Evolutionary conservation across 140 eudicot genomes (phyloP), one percentile per base, ranked within the genome.

Genomic region (Bidens hawaiensis): DNA sequence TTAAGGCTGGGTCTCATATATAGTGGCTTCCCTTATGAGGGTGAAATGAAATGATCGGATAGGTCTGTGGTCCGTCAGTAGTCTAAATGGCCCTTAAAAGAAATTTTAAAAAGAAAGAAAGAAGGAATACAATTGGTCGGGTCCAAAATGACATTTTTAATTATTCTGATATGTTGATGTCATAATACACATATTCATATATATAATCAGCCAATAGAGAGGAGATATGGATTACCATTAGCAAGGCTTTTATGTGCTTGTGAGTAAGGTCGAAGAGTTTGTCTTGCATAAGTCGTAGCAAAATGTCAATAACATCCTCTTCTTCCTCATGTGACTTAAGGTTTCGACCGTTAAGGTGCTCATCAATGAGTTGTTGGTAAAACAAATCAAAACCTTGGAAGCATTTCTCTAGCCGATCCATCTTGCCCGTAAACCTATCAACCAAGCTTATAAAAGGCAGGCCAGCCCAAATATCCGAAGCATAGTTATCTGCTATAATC

Each of bases 341-440:
- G 4, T 57, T 4, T 57, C 17, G 27, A 30, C 12, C 4, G 28
- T 57, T 57, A 8, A 30, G 46, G 7, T 7, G 64, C 31, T 57
- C 27, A 31, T 57, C 46, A 57, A 57, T 17, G 17, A 30, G 45
- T 30, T 19, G 43, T 17, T 57, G 46, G 45, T 30, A 57, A 31
- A 57, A 57, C 4, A 45, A 17, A 57, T 54, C 60, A 26, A 54
- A 40, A 6, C 15, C 14, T 54, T 6, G 22, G 22, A 54, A 54
- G 38, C 60, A 57, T 31, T 33, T 57, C 4, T 57, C 46, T 18
- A 30, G 46, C 64, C 64, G 64, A 16, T 31, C 4, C 46, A 2
- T 33, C 64, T 57, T 57, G 15, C 64, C 64, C 46, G 18, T 31
- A 15, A 57, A 57, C 64, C 64, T 45, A 30, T 57, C 64, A 9